A percentile compares a stretch with the other conserved stretches of the same genome.
Evolutionary conservation across 108 stramenopile species (phyloP).

Genomic region (Mediolabrus comicus): DNA sequence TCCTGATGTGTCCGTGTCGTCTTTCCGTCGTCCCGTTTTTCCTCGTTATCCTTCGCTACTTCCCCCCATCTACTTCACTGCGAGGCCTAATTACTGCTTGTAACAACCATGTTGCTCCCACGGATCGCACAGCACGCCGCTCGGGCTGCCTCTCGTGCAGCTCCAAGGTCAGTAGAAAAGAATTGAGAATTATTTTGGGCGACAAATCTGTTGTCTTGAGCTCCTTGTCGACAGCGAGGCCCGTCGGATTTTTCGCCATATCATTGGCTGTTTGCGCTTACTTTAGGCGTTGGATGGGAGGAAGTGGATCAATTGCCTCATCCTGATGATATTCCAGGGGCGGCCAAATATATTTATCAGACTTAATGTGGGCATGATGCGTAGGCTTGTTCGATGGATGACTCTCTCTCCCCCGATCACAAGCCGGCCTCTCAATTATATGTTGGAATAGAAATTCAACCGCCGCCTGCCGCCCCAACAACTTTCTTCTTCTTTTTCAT

Average conservation of each 20-base stretch:
- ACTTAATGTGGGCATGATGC: too few relatives aligned
- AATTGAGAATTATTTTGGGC: too few relatives aligned
- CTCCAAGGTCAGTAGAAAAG: conserved; percentile 28
- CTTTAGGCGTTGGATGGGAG: not conserved
- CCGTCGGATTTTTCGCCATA: not conserved
- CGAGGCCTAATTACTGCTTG: not conserved
- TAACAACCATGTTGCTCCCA: not conserved
- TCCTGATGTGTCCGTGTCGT: too few relatives aligned
- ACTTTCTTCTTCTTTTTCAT: not conserved
- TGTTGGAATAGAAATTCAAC: not conserved
- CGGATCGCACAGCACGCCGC: conserved; percentile 31
- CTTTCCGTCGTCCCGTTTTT: not conserved
- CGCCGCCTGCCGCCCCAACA: too few relatives aligned
- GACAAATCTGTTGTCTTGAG: not conserved
- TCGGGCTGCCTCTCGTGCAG: conserved; percentile 39
- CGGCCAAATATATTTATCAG: too few relatives aligned
- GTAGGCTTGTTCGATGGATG: too few relatives aligned
- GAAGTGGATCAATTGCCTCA: too few relatives aligned
- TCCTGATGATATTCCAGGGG: too few relatives aligned
- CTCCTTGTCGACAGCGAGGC: not conserved
- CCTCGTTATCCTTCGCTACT: not conserved
- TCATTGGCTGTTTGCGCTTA: not conserved
- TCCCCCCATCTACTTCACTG: not conserved
- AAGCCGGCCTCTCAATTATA: not conserved
- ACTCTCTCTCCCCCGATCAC: too few relatives aligned